These are phyloP conservation scores for Bipolaris cookei DNA, from an alignment of 2,329 filamentous ascomycete species.

Conservation along the genomic window DNA sequence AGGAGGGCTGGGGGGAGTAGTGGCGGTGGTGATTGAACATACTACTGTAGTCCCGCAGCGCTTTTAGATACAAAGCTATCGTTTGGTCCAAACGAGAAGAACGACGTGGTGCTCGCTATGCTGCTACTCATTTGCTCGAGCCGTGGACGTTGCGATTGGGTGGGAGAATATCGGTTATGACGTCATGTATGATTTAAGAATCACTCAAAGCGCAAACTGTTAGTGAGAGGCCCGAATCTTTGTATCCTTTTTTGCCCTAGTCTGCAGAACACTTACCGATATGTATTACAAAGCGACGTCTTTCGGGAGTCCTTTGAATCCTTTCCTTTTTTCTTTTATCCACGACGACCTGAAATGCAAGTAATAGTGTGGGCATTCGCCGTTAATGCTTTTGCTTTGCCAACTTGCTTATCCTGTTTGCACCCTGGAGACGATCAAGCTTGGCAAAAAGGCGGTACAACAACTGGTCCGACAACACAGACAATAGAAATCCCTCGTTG, in stretches of 20 bases:
- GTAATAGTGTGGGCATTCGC: background rate
- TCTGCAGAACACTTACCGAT: too few relatives aligned
- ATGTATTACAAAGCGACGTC: too few relatives aligned
- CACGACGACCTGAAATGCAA: background rate
- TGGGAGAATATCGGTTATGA: conserved; percentile 25
- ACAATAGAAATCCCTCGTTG: too few relatives aligned
- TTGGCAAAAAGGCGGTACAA: conserved; percentile 26
- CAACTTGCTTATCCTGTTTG: conserved; percentile 35
- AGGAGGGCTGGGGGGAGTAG: too few relatives aligned
- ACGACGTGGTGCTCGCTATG: conserved; percentile 31
- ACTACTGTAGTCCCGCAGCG: conserved; percentile 42
- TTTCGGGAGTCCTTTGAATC: background rate
- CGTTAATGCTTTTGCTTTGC: too few relatives aligned
- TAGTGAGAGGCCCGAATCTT: background rate
- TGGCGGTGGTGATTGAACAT: conserved; percentile 8
- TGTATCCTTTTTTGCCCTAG: too few relatives aligned
- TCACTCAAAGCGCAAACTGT: background rate
- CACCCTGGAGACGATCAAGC: conserved; percentile 40
- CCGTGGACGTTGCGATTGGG: conserved; percentile 31
- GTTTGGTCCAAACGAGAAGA: conserved; percentile 45
- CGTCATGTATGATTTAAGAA: conserved; percentile 25
- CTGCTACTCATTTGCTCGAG: conserved; percentile 33
- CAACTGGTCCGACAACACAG: background rate
- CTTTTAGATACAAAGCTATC: conserved; percentile 45
- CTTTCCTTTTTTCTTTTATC: too few relatives aligned